A percentile compares a stretch with the other conserved stretches of the same genome.
Conservation (phyloP, 352 stramenopile genomes). For the Globisporangium radiosum region DNA sequence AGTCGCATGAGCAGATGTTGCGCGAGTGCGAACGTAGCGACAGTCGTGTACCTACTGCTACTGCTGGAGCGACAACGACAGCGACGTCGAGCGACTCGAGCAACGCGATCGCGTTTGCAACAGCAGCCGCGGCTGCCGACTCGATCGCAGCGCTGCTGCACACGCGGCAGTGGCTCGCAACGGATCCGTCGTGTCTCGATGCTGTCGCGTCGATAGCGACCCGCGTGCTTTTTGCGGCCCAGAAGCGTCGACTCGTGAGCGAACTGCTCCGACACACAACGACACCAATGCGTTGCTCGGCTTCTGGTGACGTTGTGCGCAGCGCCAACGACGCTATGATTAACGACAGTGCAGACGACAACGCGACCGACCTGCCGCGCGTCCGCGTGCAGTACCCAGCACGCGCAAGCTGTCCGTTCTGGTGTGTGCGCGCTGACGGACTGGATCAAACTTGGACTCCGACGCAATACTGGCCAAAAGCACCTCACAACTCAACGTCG, state of each 20-base stretch:
- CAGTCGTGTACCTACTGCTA: neutral
- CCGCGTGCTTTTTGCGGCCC: constrained; percentile 26
- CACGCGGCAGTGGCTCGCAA: constrained; percentile 17
- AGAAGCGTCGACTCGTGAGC: constrained; percentile 32
- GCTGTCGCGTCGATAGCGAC: constrained; percentile 9
- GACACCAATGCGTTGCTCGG: constrained; percentile 4
- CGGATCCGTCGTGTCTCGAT: constrained; percentile 18
- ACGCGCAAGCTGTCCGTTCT: constrained; percentile 3
- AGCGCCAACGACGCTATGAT: neutral
- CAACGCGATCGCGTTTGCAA: neutral
- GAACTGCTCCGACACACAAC: constrained; percentile 22
- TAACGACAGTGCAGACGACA: constrained; percentile 1
- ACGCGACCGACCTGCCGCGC: constrained; percentile 11
- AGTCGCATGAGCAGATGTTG: no score
- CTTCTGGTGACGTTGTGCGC: neutral
- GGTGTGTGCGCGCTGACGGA: neutral
- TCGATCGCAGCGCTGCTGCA: constrained; percentile 20
- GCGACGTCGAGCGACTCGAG: neutral
- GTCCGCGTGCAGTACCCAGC: constrained; percentile 3
- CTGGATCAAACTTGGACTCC: no score
- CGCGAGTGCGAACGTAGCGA: neutral
- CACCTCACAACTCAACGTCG: no score
- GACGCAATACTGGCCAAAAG: no score
- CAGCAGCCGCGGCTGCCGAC: neutral
- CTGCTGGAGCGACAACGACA: neutral